A percentile compares a stretch with the other conserved stretches of the same genome.
Conservation (phyloP, 2,329 filamentous ascomycete genomes). For the Metarhizium album region DNA sequence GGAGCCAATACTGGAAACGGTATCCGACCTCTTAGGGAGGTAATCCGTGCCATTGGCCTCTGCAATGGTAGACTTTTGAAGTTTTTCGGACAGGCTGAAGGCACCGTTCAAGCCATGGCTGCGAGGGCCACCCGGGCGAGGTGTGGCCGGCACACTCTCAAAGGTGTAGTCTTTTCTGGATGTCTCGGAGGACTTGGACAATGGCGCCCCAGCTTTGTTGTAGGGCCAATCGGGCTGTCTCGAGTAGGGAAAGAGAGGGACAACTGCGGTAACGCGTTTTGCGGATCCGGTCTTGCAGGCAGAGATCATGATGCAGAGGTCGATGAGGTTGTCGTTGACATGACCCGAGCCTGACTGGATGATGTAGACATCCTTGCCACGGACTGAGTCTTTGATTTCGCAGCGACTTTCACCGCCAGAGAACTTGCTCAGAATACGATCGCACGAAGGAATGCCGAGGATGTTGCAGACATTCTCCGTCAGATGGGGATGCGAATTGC, state of each 20-base stretch:
- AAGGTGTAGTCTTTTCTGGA: constrained; percentile 65
- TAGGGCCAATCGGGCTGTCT: constrained; percentile 94
- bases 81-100: constrained; percentile 58
- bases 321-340: constrained; percentile 93
- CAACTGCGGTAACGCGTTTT: constrained; percentile 82
- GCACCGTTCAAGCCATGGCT: constrained; percentile 53
- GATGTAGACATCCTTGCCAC: constrained; percentile 98
- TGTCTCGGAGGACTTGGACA: constrained; percentile 54
- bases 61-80: constrained; percentile 55
- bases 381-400: constrained; percentile 91
- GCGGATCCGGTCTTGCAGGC: constrained; percentile 93
- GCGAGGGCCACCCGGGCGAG: constrained; percentile 59
- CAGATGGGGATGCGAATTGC: constrained; percentile 83
- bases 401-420: constrained; percentile 90
- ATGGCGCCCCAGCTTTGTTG: constrained; percentile 85
- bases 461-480: constrained; percentile 80
- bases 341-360: constrained; percentile 87
- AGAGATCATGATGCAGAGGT: constrained; percentile 96
- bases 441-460: constrained; percentile 75
- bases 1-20: constrained; percentile 22
- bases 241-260: constrained; percentile 94
- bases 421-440: constrained; percentile 83
- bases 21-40: constrained; percentile 26
- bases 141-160: constrained; percentile 83
- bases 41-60: constrained; percentile 19